A percentile compares a stretch with the other conserved stretches of the same genome.
Conservation (phyloP, 441 rosid species). For the Biscutella auriculata region DNA sequence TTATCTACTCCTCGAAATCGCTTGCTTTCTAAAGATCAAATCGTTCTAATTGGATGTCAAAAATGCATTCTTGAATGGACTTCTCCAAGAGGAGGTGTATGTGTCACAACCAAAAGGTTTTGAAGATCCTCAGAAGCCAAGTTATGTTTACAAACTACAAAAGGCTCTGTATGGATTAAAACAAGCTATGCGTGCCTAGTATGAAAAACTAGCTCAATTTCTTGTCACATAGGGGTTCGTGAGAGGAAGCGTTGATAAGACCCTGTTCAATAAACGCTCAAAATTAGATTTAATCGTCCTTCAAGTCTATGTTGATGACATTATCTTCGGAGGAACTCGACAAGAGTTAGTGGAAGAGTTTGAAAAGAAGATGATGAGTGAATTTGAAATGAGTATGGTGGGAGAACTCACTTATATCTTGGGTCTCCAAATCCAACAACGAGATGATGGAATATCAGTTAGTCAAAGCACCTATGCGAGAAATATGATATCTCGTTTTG, state of each 20-base stretch:
- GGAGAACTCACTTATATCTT: not conserved
- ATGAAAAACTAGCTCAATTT: not conserved
- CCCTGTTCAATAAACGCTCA: not conserved
- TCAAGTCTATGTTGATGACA: not conserved
- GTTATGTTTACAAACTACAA: not conserved
- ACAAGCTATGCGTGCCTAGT: not conserved
- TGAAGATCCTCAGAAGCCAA: not conserved
- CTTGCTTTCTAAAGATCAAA: not conserved
- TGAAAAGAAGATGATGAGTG: too few species aligned
- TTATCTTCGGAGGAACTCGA: not conserved
- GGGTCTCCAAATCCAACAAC: accelerated
- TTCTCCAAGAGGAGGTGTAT: not conserved
- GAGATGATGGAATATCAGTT: not conserved
- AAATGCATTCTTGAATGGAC: not conserved
- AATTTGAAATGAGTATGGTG: not conserved
- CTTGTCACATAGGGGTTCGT: too few species aligned
- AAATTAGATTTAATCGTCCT: not conserved
- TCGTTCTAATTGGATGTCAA: not conserved
- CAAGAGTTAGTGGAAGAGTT: not conserved
- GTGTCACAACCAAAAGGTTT: not conserved
- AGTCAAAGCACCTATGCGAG: not conserved
- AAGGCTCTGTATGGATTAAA: not conserved
- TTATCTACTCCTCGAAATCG: too few species aligned
- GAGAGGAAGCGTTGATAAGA: too few species aligned
- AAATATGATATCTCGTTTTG: accelerated